Evolutionary conservation across 75 land plant genomes (phyloP).

Genomic region (Azolla pinnata): DNA sequence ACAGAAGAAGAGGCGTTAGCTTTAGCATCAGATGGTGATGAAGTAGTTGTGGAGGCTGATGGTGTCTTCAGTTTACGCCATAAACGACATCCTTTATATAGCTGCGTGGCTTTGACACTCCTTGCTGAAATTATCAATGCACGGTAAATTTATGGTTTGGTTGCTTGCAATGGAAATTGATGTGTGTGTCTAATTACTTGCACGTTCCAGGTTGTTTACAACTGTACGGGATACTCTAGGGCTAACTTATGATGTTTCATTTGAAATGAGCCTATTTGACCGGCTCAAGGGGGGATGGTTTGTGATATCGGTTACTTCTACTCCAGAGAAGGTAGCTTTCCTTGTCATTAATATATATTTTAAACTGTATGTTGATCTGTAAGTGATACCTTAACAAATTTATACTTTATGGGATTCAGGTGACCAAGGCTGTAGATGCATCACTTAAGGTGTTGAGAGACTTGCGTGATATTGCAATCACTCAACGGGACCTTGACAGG

Average conservation of each 20-base stretch:
- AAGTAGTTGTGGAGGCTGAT: constrained; percentile 20
- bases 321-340: constrained; percentile 71
- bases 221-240: constrained; percentile 95
- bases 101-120: constrained; percentile 79
- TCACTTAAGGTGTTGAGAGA: constrained; percentile 87
- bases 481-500: constrained; percentile 86
- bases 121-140: constrained; percentile 97
- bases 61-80: constrained; percentile 30
- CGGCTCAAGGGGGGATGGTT: constrained; percentile 92
- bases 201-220: constrained; percentile 70
- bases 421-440: constrained; percentile 94
- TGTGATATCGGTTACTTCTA: constrained; percentile 94
- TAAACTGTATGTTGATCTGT: neutral
- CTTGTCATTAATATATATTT: too few relatives aligned
- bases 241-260: constrained; percentile 97
- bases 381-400: neutral
- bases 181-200: neutral
- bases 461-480: constrained; percentile 55
- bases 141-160: constrained; percentile 31
- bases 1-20: constrained; percentile 42
- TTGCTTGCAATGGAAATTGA: too few relatives aligned
- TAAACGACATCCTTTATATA: constrained; percentile 77
- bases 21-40: constrained; percentile 23
- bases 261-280: constrained; percentile 92
- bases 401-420: constrained; percentile 30